Evolutionary conservation across 208 protist genomes (phyloP).

Genomic region (Vickermania spadyakhi): DNA sequence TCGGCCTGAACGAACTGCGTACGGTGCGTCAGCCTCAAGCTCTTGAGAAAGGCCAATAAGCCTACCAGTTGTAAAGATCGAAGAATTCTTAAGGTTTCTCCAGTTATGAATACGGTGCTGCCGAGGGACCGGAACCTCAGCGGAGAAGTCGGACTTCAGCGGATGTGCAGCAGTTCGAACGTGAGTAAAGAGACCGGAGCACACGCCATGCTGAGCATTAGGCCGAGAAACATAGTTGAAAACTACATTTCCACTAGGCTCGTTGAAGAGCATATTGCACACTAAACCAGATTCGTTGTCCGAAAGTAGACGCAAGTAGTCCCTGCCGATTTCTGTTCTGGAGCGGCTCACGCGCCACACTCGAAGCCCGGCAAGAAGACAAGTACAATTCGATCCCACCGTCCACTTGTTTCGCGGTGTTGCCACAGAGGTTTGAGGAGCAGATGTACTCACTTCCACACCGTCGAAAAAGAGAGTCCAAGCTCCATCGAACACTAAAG

Average conservation of each 20-base stretch:
- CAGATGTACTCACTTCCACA: conserved; percentile 58
- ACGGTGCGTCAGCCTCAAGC: conserved; percentile 17
- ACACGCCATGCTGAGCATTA: conserved; percentile 44
- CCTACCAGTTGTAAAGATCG: conserved; percentile 15
- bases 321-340: conserved; percentile 56
- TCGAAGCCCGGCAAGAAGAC: conserved; percentile 65
- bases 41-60: conserved; percentile 20
- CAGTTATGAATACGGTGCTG: conserved; percentile 28
- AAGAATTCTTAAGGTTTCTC: conserved; percentile 19
- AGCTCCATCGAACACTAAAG: conserved; percentile 79
- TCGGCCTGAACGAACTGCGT: conserved; percentile 18
- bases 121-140: background rate
- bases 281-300: conserved; percentile 71
- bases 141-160: conserved; percentile 2
- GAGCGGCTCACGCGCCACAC: conserved; percentile 64
- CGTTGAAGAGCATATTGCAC: conserved; percentile 72
- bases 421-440: conserved; percentile 64
- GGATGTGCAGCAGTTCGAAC: conserved; percentile 27
- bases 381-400: conserved; percentile 61
- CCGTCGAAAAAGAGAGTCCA: conserved; percentile 82
- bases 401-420: conserved; percentile 72
- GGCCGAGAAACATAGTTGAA: conserved; percentile 52
- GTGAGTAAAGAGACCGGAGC: conserved; percentile 33
- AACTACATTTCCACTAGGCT: conserved; percentile 73
- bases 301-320: conserved; percentile 48